These are phyloP conservation scores for Myriosclerotinia scirpicola DNA, from an alignment of 2,329 filamentous ascomycete species.

Conservation along the genomic window DNA sequence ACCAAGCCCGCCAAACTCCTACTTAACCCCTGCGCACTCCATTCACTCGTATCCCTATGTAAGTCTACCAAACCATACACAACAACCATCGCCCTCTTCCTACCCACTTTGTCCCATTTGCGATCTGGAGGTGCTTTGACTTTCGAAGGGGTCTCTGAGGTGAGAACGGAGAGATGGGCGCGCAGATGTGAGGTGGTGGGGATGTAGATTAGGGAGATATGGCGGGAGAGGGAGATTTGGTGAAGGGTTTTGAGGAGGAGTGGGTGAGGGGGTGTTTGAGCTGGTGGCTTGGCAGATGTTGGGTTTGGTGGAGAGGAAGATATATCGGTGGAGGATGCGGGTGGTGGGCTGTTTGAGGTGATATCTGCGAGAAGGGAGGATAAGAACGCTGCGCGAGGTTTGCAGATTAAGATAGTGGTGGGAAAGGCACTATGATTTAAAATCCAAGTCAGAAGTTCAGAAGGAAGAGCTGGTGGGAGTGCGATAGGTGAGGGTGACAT, in stretches of 20 bases:
- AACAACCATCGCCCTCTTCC: slow-evolving; percentile 47
- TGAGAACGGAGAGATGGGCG: slow-evolving; percentile 63
- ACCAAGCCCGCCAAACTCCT: slow-evolving; percentile 62
- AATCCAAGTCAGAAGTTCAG: slow-evolving; percentile 65
- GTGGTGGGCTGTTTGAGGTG: slow-evolving; percentile 19
- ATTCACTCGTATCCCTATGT: slow-evolving; percentile 68
- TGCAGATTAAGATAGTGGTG: slow-evolving; percentile 71
- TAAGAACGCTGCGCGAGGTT: slow-evolving; percentile 63
- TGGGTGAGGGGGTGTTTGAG: slow-evolving; percentile 37
- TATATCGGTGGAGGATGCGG: slow-evolving; percentile 20
- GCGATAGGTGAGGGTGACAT: slow-evolving; percentile 44
- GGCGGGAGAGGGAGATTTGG: slow-evolving; percentile 65
- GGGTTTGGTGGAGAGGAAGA: slow-evolving; percentile 3
- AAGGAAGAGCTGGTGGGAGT: slow-evolving; percentile 54
- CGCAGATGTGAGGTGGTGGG: slow-evolving; percentile 76
- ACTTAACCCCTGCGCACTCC: slow-evolving; percentile 71
- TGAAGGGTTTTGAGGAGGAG: slow-evolving; percentile 66
- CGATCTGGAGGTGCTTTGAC: slow-evolving; percentile 11
- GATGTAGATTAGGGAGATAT: slow-evolving; percentile 69
- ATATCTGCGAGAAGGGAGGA: slow-evolving; percentile 55
- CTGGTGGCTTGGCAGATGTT: not conserved
- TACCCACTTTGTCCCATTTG: slow-evolving; percentile 21
- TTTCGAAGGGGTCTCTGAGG: slow-evolving; percentile 21
- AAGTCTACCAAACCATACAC: slow-evolving; percentile 65
- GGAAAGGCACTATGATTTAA: slow-evolving; percentile 55